Base-by-base conservation (phyloP, 805 yeast genomes). In the Zygotorulaspora chibaensis region DNA sequence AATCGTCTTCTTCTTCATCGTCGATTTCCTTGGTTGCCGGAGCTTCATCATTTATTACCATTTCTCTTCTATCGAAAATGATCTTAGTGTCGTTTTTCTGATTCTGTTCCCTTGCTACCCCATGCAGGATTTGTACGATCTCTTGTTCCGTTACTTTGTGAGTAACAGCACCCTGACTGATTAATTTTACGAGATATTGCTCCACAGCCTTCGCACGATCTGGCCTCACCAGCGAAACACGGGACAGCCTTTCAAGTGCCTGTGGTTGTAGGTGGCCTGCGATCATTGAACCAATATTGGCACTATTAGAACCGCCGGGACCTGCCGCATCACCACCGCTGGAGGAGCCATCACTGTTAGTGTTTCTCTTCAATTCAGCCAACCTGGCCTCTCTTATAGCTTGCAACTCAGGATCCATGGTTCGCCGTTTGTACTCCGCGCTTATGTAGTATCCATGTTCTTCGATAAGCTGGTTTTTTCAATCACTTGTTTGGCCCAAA, bases 381-480 rank as follows among this genome's bases (percentile, higher is more conserved):
- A 91, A 67, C 54, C 98, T 78, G n/a, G 97, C 97, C 37, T 87
- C 88, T 56, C 98, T 79, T 52, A 91, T 86, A 27, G 96, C 96
- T 55, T 83, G 81, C 48, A 91, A 71, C 66, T 91, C 99, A 62
- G 88, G 91, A 57, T 87, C 96, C 96, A 89, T 88, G 11, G 25
- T 45, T 10, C 23, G 16, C 17, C 17, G 33, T 20, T n/a, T 17
- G 13, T 9, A 13, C 20, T 12, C 16, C 17, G 30, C 36, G 33
- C 20, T 7, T 26, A 28, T 26, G n/a, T 13, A 27, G n/a, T 8
- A n/a, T 9, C 29, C 25, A 20, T 5, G 7, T 20, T 20, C 25
- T 20, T 20, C 25, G 25, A 20, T 20, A 20, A 7, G 7, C 25
- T 20, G 25, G 7, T 20, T 20, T 20, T 20, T 20, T 20, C 25